phyloP scores from a whole-genome alignment of 116 monocot genomes.

The Iris pallida region DNA sequence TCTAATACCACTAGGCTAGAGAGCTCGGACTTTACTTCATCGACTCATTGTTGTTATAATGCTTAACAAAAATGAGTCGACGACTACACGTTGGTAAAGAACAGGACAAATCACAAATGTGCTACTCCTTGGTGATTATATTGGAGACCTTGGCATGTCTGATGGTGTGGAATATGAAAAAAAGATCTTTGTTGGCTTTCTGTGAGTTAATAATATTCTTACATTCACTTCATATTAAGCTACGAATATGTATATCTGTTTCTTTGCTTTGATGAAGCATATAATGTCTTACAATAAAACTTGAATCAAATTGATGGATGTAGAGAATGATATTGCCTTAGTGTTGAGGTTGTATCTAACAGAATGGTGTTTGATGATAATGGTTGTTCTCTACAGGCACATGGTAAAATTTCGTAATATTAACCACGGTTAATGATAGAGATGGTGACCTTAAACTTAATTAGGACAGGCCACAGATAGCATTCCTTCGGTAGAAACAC shows the following conservation, averaged over 20 bases:
- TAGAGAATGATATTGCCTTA: not conserved
- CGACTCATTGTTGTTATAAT: constrained; percentile 1
- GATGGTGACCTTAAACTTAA: too few relatives aligned
- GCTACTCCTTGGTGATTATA: constrained; percentile 76
- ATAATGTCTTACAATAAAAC: not conserved
- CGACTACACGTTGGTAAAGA: constrained; percentile 42
- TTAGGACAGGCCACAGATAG: too few relatives aligned
- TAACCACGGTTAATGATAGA: too few relatives aligned
- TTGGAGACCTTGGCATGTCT: constrained; percentile 81
- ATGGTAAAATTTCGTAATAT: too few relatives aligned
- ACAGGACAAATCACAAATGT: constrained; percentile 76
- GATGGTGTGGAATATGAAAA: constrained; percentile 79
- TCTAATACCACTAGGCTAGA: too few relatives aligned
- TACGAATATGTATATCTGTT: not conserved
- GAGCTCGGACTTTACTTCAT: too few relatives aligned
- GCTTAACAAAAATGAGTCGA: constrained; percentile 58
- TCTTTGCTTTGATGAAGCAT: not conserved
- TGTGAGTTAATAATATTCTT: constrained; percentile 45
- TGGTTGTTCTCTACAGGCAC: too few relatives aligned
- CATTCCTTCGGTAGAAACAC: too few relatives aligned
- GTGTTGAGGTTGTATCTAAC: not conserved
- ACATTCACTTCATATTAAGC: not conserved
- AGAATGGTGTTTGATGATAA: not conserved
- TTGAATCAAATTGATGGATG: not conserved
- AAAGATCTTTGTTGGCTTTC: constrained; percentile 70